Base-by-base conservation (phyloP, 306 rosid genomes). In the Dryas drummondii region DNA sequence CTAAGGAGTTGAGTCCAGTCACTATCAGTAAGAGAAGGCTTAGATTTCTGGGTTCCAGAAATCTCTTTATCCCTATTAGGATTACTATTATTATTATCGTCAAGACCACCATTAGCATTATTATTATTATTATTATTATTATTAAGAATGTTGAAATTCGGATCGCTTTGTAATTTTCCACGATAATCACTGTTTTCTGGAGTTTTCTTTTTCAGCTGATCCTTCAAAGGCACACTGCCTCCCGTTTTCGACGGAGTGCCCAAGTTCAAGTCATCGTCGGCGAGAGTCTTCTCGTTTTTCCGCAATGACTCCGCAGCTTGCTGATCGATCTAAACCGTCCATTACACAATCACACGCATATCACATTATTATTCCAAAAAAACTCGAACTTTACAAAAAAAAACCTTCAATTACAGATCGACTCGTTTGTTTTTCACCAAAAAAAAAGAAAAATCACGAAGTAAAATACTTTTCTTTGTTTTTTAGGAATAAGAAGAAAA, bases 271-370 rank as follows among this genome's bases (percentile, higher is more conserved):
- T 84, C 92, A 22, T 86, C 92, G 48, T 87, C 91, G 1, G 68
- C 78, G 60, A 45, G 77, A 81, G 84, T 71, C 75, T 67, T 82
- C 83, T 96, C 99, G 78, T 84, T 82, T 84, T 96, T 96, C 59
- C 89, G 84, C 73, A 96, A 91, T 62, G 97, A 90, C 53, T 90
- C 99, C 14, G 99, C 99, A 42, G 99, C 98, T 92, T 96, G 98
- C 83, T 92, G 97, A 79, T 96, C 99, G 82, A 96, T 88, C 99
- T 96, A 84, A 77, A 78, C 66, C 84, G 77, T 77, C 58, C 82
- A 75, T 78, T 67, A 66, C 89, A 67, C 68, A 79, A 54, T 46
- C 70, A 48, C 5, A 73, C 48, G 45, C 42, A 48, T 14, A 44
- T 71, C 16, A 56, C 58, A 79, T 56, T 56, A 66, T 19, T 4